Base-by-base conservation (phyloP, 208 protist species). In the Crithidia fasciculata region DNA sequence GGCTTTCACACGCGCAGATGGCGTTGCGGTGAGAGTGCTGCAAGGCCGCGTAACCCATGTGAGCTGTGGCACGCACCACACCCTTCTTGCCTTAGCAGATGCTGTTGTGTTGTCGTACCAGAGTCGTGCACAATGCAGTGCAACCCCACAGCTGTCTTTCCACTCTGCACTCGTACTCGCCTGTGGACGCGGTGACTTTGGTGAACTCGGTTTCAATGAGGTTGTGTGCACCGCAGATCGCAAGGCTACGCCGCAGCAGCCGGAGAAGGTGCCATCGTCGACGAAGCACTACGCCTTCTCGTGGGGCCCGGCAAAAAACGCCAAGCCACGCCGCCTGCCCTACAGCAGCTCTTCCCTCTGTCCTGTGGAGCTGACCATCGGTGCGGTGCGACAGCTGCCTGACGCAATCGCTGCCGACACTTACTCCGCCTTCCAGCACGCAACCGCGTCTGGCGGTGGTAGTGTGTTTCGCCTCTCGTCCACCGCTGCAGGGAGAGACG, bases 21-120 rank as follows among this genome's bases (percentile, higher is more conserved):
- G 60, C 54, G 9, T 10, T n/a, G 41, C 28, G 28, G 39, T 19
- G 50, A 56, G 15, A 8, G 16, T 92, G 39, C 40, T 88, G 16
- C 52, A 67, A 4, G 88, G 85, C 12, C 56, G 73, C 19, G 45
- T 96, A 49, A 92, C 89, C 8, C 87, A 94, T 70, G 61, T 96
- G n/a, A 95, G 88, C 82, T 85, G 84, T 56, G 90, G 92, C 28
- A 93, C 90, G 1, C 80, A 92, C 60, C 92, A 96, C 76, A 93
- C 88, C 5, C 80, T 96, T 8, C 65, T 96, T 16, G 88, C 90
- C 18, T 84, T 78, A 69, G n/a, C 69, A 16, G 78, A 94, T 56
- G 79, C 73, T 7, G 16, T 87, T 10, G 44, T 87, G 39, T 43
- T 65, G 47, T 13, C 49, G 47, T 2, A 19, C 41, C 12, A 44